Base-by-base conservation (phyloP, 148 eudicot species). In the Heliosperma pusillum region DNA sequence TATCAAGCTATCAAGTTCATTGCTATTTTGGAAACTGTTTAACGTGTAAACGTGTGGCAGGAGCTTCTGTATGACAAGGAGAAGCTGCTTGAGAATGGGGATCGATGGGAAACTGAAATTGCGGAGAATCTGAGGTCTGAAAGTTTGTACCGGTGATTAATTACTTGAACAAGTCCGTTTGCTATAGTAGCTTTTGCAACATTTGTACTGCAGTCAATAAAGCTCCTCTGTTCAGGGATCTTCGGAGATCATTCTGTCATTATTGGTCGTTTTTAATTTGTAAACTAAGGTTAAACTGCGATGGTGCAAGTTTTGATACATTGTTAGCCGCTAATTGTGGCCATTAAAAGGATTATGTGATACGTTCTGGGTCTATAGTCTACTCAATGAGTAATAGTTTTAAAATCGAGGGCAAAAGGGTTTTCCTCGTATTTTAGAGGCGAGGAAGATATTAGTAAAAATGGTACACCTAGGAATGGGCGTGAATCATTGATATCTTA, bases 51-150 rank as follows among this genome's bases (percentile, higher is more conserved):
- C 68, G 74, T 60, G 42, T 74, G 59, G 63, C 79, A 93, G 97
- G 98, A 93, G 87, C 97, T 93, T 80, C 87, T 91, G 24, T 95
- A 96, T 69, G 99, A 96, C 83, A 96, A 96, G 85, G 97, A 96
- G 87, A 96, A 96, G 89, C 86, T 96, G 65, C 93, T 96, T 19
- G 99, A 92, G 86, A 95, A 95, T 74, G 97, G 99, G 40, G 99
- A 95, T 82, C 80, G 97, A 67, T 92, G 99, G 99, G 99, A 95
- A 83, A 95, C 91, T 56, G 99, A 95, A 76, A 95, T 95, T 70
- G 93, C 99, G 44, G 97, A 95, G 87, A 95, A 95, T 77, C 87
- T 95, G 42, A 89, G 91, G 83, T 95, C 97, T 11, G 97, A 95
- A 80, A 92, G 94, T 87, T 86, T 95, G 62, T 90, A 92, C 74